These are phyloP conservation scores for Yarrowia deformans DNA, from an alignment of 805 yeast genomes.

Conservation along the genomic window DNA sequence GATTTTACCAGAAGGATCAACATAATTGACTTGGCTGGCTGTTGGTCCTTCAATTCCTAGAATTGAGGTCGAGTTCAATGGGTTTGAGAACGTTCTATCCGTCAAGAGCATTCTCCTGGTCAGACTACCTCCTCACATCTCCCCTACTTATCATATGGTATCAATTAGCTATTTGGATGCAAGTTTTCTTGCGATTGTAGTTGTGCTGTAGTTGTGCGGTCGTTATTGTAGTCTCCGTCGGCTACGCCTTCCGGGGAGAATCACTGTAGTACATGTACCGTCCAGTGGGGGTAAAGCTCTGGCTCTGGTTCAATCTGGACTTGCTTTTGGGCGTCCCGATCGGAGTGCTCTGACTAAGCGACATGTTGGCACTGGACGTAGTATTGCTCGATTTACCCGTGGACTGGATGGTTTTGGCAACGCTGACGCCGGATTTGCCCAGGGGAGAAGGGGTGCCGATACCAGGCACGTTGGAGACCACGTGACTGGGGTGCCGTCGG, in stretches of 20 bases:
- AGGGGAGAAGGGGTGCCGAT: constrained; percentile 18
- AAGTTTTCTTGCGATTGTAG: too few species aligned
- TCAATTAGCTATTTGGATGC: too few species aligned
- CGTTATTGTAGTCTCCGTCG: too few species aligned
- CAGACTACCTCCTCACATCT: too few species aligned
- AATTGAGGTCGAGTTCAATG: too few species aligned
- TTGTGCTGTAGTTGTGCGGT: too few species aligned
- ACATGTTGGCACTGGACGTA: constrained; percentile 13
- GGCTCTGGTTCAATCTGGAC: constrained; percentile 15
- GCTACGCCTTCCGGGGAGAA: constrained; percentile 38
- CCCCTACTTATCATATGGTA: too few species aligned
- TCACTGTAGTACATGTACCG: constrained; percentile 42
- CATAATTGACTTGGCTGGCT: too few species aligned
- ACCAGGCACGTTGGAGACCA: constrained; percentile 22
- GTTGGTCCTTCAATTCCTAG: too few species aligned
- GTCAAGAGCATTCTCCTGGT: too few species aligned
- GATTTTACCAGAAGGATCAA: too few species aligned
- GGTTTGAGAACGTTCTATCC: too few species aligned
- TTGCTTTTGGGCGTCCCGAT: constrained; percentile 29
- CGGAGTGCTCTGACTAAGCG: constrained; percentile 23
- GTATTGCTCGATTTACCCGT: neutral
- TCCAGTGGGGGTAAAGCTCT: constrained; percentile 43
- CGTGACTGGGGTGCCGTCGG: neutral
- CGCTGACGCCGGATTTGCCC: constrained; percentile 20
- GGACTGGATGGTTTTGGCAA: constrained; percentile 6